Evolutionary conservation across 2,329 filamentous ascomycete genomes (phyloP), one percentile per base, ranked within the genome.

Genomic region (Fusarium sp.): DNA sequence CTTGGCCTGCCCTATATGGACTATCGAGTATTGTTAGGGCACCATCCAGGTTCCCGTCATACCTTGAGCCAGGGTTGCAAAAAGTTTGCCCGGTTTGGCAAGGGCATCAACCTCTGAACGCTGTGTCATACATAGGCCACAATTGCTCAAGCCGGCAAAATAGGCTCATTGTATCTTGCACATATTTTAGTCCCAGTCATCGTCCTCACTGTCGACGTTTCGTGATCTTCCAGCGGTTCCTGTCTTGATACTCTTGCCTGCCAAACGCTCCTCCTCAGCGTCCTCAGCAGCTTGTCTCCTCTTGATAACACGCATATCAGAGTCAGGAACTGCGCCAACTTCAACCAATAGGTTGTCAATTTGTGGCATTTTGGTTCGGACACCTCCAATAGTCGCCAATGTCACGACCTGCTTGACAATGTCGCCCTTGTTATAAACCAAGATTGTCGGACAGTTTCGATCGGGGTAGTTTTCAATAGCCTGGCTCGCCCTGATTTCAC

Each of bases 381-480:
- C 86, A 6, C 96, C 96, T 11, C 90, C 89, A 45, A 98, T 80
- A 54, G 93, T 93, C 74, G 88, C 87, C 69, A 99, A 82, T 6
- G 95, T 98, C n/a, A 99, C 92, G 52, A 98, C 82, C 81, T 99
- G 96, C 82, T 90, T 93, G 78, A 90, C 90, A 71, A 99, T 97
- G 77, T 99, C 93, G 18, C 94, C 94, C 74, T 97, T 94, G 77
- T 91, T 92, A 81, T 99, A 99, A 0, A 97, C 88, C 67, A 99
- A 78, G 36, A 99, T 94, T 0, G 96, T 99, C 3, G 96, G 96
- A 60, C 94, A 97, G 79, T 99, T 99, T 59, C 88, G 87, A 75
- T 98, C 96, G 3, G 96, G 96, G 79, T 99, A 99, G 40, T 94
- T 94, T 79, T 98, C 96, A 73, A 99, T 98, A 60, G 96, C 97